Base-by-base conservation (phyloP, 176 grass and related monocot genomes). In the Paspalum vaginatum region DNA sequence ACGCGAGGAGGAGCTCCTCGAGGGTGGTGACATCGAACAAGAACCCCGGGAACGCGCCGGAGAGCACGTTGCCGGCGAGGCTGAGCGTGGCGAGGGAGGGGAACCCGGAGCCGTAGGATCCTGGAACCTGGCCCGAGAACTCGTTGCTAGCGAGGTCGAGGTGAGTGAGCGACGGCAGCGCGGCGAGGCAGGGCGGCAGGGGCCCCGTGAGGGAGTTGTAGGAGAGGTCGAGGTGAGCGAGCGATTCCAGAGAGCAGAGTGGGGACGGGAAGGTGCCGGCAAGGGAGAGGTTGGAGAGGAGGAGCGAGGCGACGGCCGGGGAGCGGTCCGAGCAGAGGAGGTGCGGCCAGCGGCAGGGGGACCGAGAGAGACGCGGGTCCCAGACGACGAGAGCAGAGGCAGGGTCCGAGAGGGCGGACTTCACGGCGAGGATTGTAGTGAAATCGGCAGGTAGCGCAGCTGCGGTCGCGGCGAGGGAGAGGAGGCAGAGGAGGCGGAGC, bases 1-100 rank as follows among this genome's bases (percentile, higher is more conserved):
- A 95, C 15, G 92, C 88, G 58, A 98, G 92, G 56, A 91, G 83
- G 66, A 95, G 88, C 55, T 91, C 84, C 12, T 81, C 37, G 60
- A 98, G 88, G 13, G 81, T 8, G 6, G 86, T 81, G 22, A 84
- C 4, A 15, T 89, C 91, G 8, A 79, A n/a, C 11, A 98, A 25
- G 66, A 91, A 86, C 2, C 81, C 52, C n/a, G 92, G 92, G 63
- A 98, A 72, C 42, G 40, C 55, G 53, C 88, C 86, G 43, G 83
- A 72, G 40, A 98, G 86, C 13, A 52, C 43, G 82, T 98, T 98
- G 4, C 60, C 74, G 1, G 84, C 79, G 25, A 98, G 66, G 56
- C 43, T 85, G 41, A 98, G 59, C 13, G 60, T 61, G 9, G 44
- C 9, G 21, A 98, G 89, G 1, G 71, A 70, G 8, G 45, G 53